Evolutionary conservation across 441 rosid genomes (phyloP), one percentile per base, ranked within the genome.

Genomic region (Adansonia rubrostipa): DNA sequence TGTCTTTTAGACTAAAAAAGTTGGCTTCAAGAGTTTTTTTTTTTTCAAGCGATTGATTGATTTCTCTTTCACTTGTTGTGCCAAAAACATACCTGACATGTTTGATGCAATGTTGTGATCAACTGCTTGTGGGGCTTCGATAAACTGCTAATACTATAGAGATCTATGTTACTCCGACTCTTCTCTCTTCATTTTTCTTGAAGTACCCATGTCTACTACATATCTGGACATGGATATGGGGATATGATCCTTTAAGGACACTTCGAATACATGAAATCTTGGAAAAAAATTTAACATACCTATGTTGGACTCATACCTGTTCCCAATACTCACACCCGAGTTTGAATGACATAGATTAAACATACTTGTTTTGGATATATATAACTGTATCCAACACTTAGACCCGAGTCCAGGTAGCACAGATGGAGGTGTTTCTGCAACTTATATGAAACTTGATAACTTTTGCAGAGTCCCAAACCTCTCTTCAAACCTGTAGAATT

Each of bases 161-260:
- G 14, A 63, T 63, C 44, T 28, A 28, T 2, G 33, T 28, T 28
- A 28, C 33, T 28, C 33, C 33, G 33, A 28, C 33, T 28, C 33
- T 28, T 61, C 33, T 58, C 17, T 44, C 67, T 73, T 61, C 14
- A 15, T 64, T 65, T 62, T 62, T 10, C 44, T 62, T 62, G 9
- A 44, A 44, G 54, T 14, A 62, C 67, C 13, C n/a, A 4, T 28
- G 66, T 62, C 8, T 9, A n/a, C 17, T 57, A 24, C 6, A 53
- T 53, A 53, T 53, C 6, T 6, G 19, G 57, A 53, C 17, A 14
- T 51, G 57, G 57, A 53, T 53, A 15, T 53, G 57, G 14, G 14
- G 19, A 53, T 53, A 53, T 5, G 19, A 53, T 53, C 57, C 5
- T 53, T 17, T 53, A 53, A 53, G 15, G 6, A 5, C 57, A 28